A percentile compares a stretch with the other conserved stretches of the same genome.
Conservation (phyloP, 225 moss, liverwort and hornwort genomes). For the Sphagnum contortum region DNA sequence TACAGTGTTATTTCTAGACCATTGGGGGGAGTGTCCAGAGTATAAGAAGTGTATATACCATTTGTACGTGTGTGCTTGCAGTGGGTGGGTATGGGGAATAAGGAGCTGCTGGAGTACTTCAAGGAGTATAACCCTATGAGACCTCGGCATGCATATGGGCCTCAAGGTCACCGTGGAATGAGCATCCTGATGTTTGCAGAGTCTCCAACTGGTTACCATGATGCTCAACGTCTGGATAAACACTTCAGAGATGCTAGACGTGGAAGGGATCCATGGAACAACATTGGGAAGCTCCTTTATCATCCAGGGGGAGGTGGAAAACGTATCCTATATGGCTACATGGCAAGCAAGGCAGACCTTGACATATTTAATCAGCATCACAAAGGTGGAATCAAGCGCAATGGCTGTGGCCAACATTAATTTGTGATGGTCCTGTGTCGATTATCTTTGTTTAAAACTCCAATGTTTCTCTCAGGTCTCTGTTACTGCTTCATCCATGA, state of each 20-base stretch:
- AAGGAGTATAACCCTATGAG: constrained; percentile 49
- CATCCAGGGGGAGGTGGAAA: constrained; percentile 25
- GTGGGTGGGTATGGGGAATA: constrained; percentile 68
- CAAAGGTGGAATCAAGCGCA: constrained; percentile 17
- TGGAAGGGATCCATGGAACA: constrained; percentile 43
- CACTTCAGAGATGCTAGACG: constrained; percentile 45
- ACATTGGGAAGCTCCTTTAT: constrained; percentile 35
- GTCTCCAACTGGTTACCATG: constrained; percentile 53
- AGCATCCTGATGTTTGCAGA: constrained; percentile 58
- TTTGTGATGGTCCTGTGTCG: too few relatives aligned
- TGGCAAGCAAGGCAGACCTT: constrained; percentile 39
- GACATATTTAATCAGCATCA: constrained; percentile 48
- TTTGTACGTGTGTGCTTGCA: constrained; percentile 8
- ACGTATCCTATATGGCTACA: constrained; percentile 52
- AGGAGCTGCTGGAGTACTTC: constrained; percentile 63
- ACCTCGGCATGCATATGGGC: constrained; percentile 66
- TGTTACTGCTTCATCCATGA: too few relatives aligned
- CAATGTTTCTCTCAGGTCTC: too few relatives aligned
- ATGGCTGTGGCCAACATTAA: too few relatives aligned
- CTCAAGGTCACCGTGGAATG: constrained; percentile 63
- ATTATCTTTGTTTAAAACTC: too few relatives aligned
- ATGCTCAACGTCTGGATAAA: constrained; percentile 39
- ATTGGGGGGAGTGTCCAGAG: too few relatives aligned
- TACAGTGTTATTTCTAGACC: too few relatives aligned
- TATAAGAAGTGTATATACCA: too few relatives aligned